Evolutionary conservation across 2,329 filamentous ascomycete genomes (phyloP).

Genomic region (Seiridium unicorne): DNA sequence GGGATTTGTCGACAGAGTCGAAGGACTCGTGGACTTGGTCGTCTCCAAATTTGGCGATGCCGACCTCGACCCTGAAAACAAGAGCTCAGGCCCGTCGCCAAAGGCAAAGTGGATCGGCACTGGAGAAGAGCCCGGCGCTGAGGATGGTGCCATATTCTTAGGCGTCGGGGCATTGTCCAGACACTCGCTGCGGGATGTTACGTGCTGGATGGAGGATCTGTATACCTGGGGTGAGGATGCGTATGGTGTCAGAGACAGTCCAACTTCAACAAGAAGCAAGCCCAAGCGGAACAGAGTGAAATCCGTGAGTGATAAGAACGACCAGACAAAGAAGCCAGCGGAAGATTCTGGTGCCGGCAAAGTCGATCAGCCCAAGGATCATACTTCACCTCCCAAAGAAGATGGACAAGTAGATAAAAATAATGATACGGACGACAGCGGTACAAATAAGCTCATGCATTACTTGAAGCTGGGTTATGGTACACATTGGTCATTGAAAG

Average conservation of each 20-base stretch:
- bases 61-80: conserved; percentile 23
- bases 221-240: conserved; percentile 81
- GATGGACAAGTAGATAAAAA: conserved; percentile 7
- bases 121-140: conserved; percentile 63
- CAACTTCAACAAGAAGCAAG: conserved; percentile 60
- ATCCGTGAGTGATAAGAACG: conserved; percentile 11
- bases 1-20: conserved; percentile 74
- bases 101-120: conserved; percentile 69
- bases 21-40: conserved; percentile 83
- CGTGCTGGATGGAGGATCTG: conserved; percentile 85
- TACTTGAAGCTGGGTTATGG: conserved; percentile 68
- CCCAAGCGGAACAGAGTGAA: conserved; percentile 38
- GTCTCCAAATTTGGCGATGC: conserved; percentile 76
- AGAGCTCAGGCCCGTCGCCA: conserved; percentile 19
- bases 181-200: conserved; percentile 68
- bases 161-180: conserved; percentile 73
- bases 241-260: conserved; percentile 82
- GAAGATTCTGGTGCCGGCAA: conserved; percentile 5
- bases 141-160: conserved; percentile 85
- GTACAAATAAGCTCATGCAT: conserved; percentile 56
- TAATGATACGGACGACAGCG: conserved; percentile 31
- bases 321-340: neutral
- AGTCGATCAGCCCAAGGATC: conserved; percentile 6
- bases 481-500: conserved; percentile 59
- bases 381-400: conserved; percentile 7